Percentiles rank a stretch among this genome's conserved stretches.
phyloP scores from a whole-genome alignment of 768 basidiomycete species.

The Termitomyces sp. region DNA sequence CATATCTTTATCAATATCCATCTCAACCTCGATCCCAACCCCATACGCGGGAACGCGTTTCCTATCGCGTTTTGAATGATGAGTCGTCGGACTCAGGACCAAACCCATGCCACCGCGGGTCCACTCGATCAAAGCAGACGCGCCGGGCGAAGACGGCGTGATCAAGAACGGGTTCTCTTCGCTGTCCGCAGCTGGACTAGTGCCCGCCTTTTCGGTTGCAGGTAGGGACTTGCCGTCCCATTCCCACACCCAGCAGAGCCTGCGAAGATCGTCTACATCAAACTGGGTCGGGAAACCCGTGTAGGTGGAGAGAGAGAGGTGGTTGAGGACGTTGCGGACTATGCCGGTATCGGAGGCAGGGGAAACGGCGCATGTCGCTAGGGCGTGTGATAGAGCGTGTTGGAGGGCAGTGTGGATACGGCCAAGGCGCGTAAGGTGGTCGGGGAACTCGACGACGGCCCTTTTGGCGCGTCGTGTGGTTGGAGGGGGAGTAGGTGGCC shows the following conservation, averaged over 20 bases:
- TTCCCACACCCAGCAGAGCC: slow-evolving; percentile 88
- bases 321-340: slow-evolving; percentile 74
- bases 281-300: slow-evolving; percentile 60
- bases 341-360: slow-evolving; percentile 72
- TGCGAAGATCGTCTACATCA: slow-evolving; percentile 60
- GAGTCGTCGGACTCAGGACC: slow-evolving; percentile 64
- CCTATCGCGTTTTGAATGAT: slow-evolving; percentile 59
- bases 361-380: slow-evolving; percentile 77
- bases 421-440: slow-evolving; percentile 55
- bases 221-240: slow-evolving; percentile 59
- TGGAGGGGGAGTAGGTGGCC: slow-evolving; percentile 55
- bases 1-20: slow-evolving; percentile 79
- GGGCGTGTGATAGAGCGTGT: slow-evolving; percentile 78
- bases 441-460: slow-evolving; percentile 33
- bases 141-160: slow-evolving; percentile 17
- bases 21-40: slow-evolving; percentile 82
- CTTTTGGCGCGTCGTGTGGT: slow-evolving; percentile 32
- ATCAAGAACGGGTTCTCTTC: slow-evolving; percentile 74
- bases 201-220: background rate
- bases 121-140: slow-evolving; percentile 50
- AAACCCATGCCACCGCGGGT: slow-evolving; percentile 77
- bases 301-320: slow-evolving; percentile 65
- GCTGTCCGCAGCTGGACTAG: slow-evolving; percentile 22
- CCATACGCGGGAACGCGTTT: slow-evolving; percentile 78
- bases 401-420: slow-evolving; percentile 66